phyloP scores from a whole-genome alignment of 1,139 yeast genomes.

The Suhomyces bokatorum region DNA sequence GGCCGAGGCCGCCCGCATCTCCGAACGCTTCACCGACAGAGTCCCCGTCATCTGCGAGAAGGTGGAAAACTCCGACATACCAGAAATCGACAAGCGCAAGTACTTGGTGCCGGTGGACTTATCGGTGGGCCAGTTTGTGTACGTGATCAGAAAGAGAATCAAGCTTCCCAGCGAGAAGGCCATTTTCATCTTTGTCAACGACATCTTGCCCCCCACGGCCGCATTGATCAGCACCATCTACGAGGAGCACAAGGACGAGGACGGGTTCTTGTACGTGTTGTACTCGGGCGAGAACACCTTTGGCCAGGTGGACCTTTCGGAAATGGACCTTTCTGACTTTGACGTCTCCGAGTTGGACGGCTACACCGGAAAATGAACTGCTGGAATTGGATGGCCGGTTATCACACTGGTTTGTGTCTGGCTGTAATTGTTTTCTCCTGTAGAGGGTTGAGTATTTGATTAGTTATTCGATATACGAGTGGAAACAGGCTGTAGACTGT shows the following conservation, averaged over 20 bases:
- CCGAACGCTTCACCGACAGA: conserved; percentile 85
- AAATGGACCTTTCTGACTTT: conserved; percentile 28
- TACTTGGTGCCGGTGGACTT: conserved; percentile 94
- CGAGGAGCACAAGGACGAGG: conserved; percentile 96
- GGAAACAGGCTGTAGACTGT: neutral
- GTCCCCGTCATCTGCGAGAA: conserved; percentile 97
- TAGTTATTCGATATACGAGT: conserved; percentile 3
- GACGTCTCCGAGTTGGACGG: conserved; percentile 13
- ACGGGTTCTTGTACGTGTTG: conserved; percentile 92
- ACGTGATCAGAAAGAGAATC: conserved; percentile 94
- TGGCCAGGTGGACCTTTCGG: conserved; percentile 49
- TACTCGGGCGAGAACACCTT: conserved; percentile 87
- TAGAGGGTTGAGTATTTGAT: neutral
- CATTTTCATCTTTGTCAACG: conserved; percentile 93
- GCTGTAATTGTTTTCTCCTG: conserved; percentile 2
- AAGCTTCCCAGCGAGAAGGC: conserved; percentile 97
- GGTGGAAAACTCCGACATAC: conserved; percentile 95
- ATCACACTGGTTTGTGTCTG: conserved; percentile 4
- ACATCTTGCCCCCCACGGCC: conserved; percentile 96
- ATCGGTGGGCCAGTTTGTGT: conserved; percentile 96
- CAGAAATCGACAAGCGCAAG: conserved; percentile 94
- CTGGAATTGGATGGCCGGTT: neutral
- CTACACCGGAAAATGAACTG: conserved; percentile 10
- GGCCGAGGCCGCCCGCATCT: conserved; percentile 91
- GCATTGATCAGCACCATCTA: conserved; percentile 93